A percentile compares a stretch with the other conserved stretches of the same genome.
phyloP scores from a whole-genome alignment of 306 rosid genomes.

The Bauhinia variegata region DNA sequence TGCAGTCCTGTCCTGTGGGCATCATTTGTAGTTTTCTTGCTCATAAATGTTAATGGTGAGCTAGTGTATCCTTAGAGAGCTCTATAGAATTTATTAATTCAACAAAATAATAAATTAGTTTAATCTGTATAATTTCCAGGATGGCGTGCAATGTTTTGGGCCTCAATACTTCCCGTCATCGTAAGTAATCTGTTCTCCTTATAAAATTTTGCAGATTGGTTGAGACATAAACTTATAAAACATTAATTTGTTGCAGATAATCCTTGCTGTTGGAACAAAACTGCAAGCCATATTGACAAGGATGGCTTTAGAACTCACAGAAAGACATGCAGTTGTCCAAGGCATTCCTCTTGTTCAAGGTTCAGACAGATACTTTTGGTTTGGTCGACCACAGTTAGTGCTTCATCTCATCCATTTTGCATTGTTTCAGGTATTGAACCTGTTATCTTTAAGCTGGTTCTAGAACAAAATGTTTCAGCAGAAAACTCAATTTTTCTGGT shows the following conservation, averaged over 20 bases:
- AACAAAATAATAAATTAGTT: not conserved
- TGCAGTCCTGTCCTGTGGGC: conserved; percentile 89
- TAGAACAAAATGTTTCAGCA: not conserved
- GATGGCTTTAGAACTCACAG: conserved; percentile 92
- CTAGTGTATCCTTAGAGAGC: conserved; percentile 15
- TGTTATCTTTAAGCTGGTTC: conserved; percentile 19
- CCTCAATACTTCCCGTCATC: conserved; percentile 69
- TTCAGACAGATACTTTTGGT: conserved; percentile 91
- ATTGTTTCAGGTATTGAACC: conserved; percentile 79
- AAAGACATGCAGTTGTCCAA: conserved; percentile 89
- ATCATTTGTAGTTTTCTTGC: conserved; percentile 75
- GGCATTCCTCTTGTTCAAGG: conserved; percentile 98
- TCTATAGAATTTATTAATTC: not conserved
- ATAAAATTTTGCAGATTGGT: not conserved
- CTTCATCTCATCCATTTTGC: conserved; percentile 96
- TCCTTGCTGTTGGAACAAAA: conserved; percentile 81
- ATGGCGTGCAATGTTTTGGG: conserved; percentile 84
- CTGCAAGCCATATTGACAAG: conserved; percentile 82
- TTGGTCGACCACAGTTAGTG: conserved; percentile 78
- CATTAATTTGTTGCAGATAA: conserved; percentile 58
- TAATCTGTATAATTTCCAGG: conserved; percentile 53
- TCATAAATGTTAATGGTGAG: conserved; percentile 75
- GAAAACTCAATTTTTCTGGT: not conserved
- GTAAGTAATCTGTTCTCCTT: conserved; percentile 52
- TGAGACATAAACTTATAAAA: conserved; percentile 28